Evolutionary conservation across 1,284 basidiomycete genomes (phyloP).

Genomic region (Austropuccinia psidii): DNA sequence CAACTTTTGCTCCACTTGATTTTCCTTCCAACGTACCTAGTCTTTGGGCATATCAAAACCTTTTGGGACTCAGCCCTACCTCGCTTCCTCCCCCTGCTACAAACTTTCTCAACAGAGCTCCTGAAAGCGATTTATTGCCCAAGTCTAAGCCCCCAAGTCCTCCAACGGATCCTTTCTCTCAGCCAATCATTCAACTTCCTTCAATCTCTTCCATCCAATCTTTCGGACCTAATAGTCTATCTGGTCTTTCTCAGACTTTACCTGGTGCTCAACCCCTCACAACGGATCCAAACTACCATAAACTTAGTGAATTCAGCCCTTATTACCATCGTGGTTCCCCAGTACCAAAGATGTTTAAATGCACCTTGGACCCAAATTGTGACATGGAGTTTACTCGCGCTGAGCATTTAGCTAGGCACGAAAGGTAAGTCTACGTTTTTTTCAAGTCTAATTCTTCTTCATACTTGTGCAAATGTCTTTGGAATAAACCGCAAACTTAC

Average conservation of each 20-base stretch:
- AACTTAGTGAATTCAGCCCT: neutral
- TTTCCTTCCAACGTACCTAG: slow-evolving; percentile 14
- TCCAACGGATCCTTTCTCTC: neutral
- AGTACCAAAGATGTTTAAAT: slow-evolving; percentile 33
- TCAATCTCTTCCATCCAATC: neutral
- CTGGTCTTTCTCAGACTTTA: neutral
- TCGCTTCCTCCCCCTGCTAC: too few relatives aligned
- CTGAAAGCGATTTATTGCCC: too few relatives aligned
- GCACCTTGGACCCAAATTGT: slow-evolving; percentile 26
- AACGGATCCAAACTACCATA: neutral
- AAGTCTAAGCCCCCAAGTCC: neutral
- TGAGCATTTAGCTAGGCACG: slow-evolving; percentile 32
- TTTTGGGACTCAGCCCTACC: neutral
- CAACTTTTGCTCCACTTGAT: neutral
- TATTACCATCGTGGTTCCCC: neutral
- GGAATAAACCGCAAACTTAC: neutral
- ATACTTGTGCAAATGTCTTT: neutral
- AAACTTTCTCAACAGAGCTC: too few relatives aligned
- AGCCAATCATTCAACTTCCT: too few relatives aligned
- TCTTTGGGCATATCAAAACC: slow-evolving; percentile 16
- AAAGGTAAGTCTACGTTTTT: slow-evolving; percentile 2
- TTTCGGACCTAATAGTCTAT: neutral
- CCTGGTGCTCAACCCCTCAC: neutral
- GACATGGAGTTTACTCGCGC: slow-evolving; percentile 33
- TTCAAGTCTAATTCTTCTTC: neutral